These are phyloP conservation scores for Mrakia blollopis DNA, from an alignment of 768 basidiomycete species.

Conservation along the genomic window DNA sequence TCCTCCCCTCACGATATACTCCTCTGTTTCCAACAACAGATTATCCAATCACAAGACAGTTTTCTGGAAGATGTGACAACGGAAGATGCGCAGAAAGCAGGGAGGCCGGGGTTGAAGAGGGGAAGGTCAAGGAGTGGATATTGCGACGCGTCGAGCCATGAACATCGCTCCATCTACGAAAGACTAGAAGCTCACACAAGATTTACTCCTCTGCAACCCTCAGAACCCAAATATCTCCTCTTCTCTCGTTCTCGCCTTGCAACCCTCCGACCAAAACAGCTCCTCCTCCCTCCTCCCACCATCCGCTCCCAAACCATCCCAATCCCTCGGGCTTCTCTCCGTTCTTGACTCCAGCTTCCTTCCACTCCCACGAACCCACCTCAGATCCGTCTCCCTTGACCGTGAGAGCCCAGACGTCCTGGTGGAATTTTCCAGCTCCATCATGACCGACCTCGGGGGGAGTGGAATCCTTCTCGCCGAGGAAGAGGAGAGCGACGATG, in stretches of 20 bases:
- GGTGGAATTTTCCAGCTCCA: constrained; percentile 48
- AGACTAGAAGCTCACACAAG: not conserved
- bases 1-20: too few relatives aligned
- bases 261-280: constrained; percentile 49
- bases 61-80: too few relatives aligned
- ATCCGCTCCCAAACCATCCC: constrained; percentile 50
- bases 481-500: constrained; percentile 43
- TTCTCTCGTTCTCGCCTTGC: constrained; percentile 48
- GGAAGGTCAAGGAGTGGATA: too few relatives aligned
- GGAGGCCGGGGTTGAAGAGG: too few relatives aligned
- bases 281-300: constrained; percentile 35
- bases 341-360: constrained; percentile 31
- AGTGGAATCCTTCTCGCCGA: constrained; percentile 47
- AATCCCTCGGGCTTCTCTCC: constrained; percentile 42
- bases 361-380: constrained; percentile 40
- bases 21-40: too few relatives aligned
- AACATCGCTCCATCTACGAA: too few relatives aligned
- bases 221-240: constrained; percentile 49
- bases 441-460: constrained; percentile 45
- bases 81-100: too few relatives aligned
- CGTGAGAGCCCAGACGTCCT: constrained; percentile 46
- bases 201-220: constrained; percentile 37
- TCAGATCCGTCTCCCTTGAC: constrained; percentile 28
- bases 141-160: too few relatives aligned
- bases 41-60: too few relatives aligned